Conservation (phyloP, 169 alveolate genomes). For the Nephromyces sp. region DNA sequence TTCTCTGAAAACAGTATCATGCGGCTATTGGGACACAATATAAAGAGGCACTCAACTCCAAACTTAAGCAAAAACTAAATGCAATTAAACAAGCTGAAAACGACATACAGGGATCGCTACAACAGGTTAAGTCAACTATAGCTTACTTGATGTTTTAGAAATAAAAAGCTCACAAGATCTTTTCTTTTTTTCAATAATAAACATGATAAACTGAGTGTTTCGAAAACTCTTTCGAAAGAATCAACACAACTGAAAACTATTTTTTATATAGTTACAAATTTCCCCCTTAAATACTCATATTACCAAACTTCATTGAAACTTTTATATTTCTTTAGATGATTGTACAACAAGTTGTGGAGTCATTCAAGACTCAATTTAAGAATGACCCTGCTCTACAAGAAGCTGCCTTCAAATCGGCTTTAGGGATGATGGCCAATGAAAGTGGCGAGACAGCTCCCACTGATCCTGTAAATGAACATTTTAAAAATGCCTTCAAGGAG, state of each 20-base stretch:
- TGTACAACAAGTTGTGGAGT: slow-evolving; percentile 25
- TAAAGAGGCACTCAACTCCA: slow-evolving; percentile 12
- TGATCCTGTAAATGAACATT: slow-evolving; percentile 41
- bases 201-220: too few species aligned
- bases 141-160: too few species aligned
- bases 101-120: slow-evolving; percentile 32
- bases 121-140: slow-evolving; percentile 17
- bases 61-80: slow-evolving; percentile 16
- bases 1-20: slow-evolving; percentile 5
- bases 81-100: slow-evolving; percentile 35
- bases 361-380: not conserved
- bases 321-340: not conserved
- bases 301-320: not conserved
- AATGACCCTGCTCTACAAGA: slow-evolving; percentile 21
- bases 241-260: too few species aligned
- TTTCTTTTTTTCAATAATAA: too few species aligned
- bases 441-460: not conserved
- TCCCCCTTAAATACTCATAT: too few species aligned
- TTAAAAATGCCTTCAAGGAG: slow-evolving; percentile 24
- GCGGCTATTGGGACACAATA: slow-evolving; percentile 26
- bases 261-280: too few species aligned
- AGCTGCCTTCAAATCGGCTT: slow-evolving; percentile 21
- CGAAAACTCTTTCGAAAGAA: too few species aligned
- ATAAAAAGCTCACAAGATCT: too few species aligned
- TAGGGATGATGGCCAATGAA: slow-evolving; percentile 17